Conservation (phyloP, 768 basidiomycete species). For the Phlebiopsis flavidoalba region DNA sequence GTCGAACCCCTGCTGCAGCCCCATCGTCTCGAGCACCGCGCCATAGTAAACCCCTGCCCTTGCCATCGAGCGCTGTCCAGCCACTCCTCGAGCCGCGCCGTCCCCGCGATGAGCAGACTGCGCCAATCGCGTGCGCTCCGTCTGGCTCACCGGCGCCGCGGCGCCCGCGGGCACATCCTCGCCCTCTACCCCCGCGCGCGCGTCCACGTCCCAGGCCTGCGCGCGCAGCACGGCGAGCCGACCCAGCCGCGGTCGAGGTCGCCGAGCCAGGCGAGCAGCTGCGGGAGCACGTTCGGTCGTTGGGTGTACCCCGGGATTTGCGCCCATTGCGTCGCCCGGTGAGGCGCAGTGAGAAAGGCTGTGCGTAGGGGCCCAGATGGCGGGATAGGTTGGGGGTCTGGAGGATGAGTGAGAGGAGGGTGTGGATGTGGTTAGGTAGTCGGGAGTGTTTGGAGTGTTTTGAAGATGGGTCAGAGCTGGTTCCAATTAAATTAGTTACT, state of each 20-base stretch:
- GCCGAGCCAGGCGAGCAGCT: constrained; percentile 61
- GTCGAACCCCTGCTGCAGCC: constrained; percentile 58
- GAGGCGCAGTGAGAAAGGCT: constrained; percentile 62
- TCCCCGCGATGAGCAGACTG: constrained; percentile 59
- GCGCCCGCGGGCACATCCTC: constrained; percentile 31
- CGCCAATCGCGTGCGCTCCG: constrained; percentile 67
- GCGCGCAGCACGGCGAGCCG: constrained; percentile 51
- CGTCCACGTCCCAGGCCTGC: constrained; percentile 61
- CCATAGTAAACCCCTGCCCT: constrained; percentile 22
- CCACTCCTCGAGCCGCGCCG: constrained; percentile 68
- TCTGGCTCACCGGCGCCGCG: constrained; percentile 52
- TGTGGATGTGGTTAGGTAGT: constrained; percentile 57
- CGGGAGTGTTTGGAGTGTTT: constrained; percentile 51
- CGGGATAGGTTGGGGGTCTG: constrained; percentile 72
- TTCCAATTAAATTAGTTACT: background rate
- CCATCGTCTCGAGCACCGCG: constrained; percentile 41
- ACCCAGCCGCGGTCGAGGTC: constrained; percentile 78
- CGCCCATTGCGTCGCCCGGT: constrained; percentile 61
- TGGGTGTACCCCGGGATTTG: constrained; percentile 58
- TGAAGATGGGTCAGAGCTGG: constrained; percentile 42
- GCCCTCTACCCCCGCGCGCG: constrained; percentile 36
- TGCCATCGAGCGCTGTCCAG: constrained; percentile 24
- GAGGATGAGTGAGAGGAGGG: constrained; percentile 55
- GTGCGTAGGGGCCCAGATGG: constrained; percentile 65
- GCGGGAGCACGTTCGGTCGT: constrained; percentile 37